Evolutionary conservation across 2,329 filamentous ascomycete genomes (phyloP), one percentile per base, ranked within the genome.

Genomic region (Alternaria rosae): DNA sequence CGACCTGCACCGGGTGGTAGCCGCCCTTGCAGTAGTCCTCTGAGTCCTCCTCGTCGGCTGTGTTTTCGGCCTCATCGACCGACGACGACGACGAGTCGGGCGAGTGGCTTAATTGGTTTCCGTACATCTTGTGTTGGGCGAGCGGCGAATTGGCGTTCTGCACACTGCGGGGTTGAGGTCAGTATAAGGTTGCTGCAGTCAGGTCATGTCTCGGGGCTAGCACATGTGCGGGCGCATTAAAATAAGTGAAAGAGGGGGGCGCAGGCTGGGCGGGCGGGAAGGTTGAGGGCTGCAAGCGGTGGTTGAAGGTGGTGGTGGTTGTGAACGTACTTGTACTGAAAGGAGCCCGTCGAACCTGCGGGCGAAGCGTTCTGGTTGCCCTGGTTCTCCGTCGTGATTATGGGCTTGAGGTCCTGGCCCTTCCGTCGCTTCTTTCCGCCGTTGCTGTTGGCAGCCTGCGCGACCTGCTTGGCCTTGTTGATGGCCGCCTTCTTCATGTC

Each of bases 1-100:
- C 95, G 63, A 98, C 91, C 73, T 89, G 87, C 52, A 99, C 95
- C 3, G 95, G 95, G 78, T 99, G 95, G 81, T 98, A 99, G 64
- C 95, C 95, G 75, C 95, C 95, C 83, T 98, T 98, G 87, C 94
- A 97, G 84, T 99, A 99, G 81, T 99, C 95, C 82, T 98, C 94
- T 50, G 93, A 97, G 81, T 99, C 95, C 82, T 99, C 95, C 83
- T 99, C 95, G 79, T 98, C 95, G 76, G 94, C 94, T 41, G 94
- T 97, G 78, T 95, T 94, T 75, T 97, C 94, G 80, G 91, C 88
- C 64, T 82, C 83, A 79, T 97, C 94, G 81, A 94, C 93, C 71
- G 88, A 89, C 48, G 92, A 92, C 63, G 90, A 92, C 58, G 89
- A 88, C 55, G 92, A 91, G 54, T 91, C 91, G 62, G 92, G 91